Conservation (phyloP, 176 grass and related monocot species). For the Ananas comosus region DNA sequence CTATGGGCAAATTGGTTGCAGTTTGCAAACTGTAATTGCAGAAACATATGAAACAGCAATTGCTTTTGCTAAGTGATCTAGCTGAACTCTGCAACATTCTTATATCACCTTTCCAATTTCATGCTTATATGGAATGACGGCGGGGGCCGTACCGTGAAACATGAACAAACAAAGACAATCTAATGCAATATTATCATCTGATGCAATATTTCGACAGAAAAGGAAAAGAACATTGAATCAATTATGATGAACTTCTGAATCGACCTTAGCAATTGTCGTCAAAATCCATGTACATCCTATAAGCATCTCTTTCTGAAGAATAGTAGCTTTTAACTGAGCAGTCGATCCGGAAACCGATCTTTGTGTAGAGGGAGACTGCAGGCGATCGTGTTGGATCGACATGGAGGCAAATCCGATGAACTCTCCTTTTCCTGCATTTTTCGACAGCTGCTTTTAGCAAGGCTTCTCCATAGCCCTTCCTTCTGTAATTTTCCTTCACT, state of each 20-base stretch:
- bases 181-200: too few species aligned
- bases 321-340: constrained; percentile 55
- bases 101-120: too few species aligned
- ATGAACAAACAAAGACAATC: too few species aligned
- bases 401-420: constrained; percentile 68
- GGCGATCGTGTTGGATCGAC: constrained; percentile 60
- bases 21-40: too few species aligned
- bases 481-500: constrained; percentile 83
- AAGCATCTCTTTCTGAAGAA: constrained; percentile 56
- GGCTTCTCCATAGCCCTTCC: constrained; percentile 78
- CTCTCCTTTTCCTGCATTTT: constrained; percentile 43
- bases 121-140: too few species aligned
- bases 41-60: too few species aligned
- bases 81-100: too few species aligned
- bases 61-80: too few species aligned
- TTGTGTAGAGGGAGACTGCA: constrained; percentile 67
- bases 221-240: background rate
- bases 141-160: too few species aligned
- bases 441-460: constrained; percentile 55
- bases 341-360: constrained; percentile 71
- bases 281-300: constrained; percentile 86
- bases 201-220: background rate
- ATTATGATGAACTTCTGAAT: background rate
- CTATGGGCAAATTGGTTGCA: too few species aligned
- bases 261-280: constrained; percentile 3